Conservation (phyloP, 2,329 filamentous ascomycete species). For the Talaromyces sp. region DNA sequence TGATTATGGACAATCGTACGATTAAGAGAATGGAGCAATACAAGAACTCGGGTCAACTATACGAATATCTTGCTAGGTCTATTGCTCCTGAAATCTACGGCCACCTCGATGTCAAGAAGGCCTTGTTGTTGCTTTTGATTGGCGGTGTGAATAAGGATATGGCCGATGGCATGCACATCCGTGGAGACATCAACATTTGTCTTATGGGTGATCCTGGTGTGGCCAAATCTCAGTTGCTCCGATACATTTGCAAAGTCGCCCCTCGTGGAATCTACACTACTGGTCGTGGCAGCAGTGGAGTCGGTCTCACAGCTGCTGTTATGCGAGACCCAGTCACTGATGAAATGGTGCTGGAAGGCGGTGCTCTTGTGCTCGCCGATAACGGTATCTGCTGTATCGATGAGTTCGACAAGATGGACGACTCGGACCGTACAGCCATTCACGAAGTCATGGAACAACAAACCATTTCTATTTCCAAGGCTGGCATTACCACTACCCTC, state of each 20-base stretch:
- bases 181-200: constrained; percentile 97
- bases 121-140: constrained; percentile 87
- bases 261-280: constrained; percentile 85
- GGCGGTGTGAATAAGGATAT: constrained; percentile 95
- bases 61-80: constrained; percentile 90
- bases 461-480: constrained; percentile 80
- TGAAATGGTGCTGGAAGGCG: constrained; percentile 75
- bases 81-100: constrained; percentile 98
- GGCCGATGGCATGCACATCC: constrained; percentile 97
- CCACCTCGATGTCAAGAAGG: constrained; percentile 96
- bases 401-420: constrained; percentile 69
- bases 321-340: constrained; percentile 76
- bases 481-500: constrained; percentile 92
- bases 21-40: constrained; percentile 82
- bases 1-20: constrained; percentile 75
- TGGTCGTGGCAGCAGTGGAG: constrained; percentile 74
- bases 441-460: constrained; percentile 89
- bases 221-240: constrained; percentile 95
- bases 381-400: constrained; percentile 63
- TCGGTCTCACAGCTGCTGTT: constrained; percentile 76
- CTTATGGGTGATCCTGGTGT: constrained; percentile 99
- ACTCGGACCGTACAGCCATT: constrained; percentile 71
- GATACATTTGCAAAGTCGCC: constrained; percentile 97
- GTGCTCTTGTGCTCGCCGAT: constrained; percentile 73
- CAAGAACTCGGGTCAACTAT: constrained; percentile 81